Percentiles rank a stretch among this genome's conserved stretches.
These are phyloP conservation scores for Chernovozyma sophiae-reginae DNA, from an alignment of 1,139 yeast species.

Conservation along the genomic window DNA sequence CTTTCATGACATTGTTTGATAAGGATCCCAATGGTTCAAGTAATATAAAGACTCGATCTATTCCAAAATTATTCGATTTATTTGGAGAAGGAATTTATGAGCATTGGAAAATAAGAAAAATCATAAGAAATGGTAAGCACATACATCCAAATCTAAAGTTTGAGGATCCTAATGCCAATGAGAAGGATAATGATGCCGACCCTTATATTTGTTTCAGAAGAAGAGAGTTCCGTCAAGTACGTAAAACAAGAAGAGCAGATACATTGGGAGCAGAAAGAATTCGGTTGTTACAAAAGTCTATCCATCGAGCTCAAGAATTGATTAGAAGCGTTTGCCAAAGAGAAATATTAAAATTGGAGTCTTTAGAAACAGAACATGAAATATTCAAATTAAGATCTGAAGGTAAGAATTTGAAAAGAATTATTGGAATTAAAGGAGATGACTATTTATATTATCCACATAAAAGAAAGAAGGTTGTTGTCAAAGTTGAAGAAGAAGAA, in stretches of 20 bases:
- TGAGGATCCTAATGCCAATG: conserved; percentile 73
- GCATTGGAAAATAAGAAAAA: conserved; percentile 78
- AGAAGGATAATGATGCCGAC: conserved; percentile 84
- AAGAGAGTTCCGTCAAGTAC: conserved; percentile 91
- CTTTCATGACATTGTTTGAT: conserved; percentile 50
- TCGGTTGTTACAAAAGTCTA: conserved; percentile 67
- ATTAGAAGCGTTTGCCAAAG: conserved; percentile 70
- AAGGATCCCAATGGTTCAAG: conserved; percentile 25
- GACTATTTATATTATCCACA: conserved; percentile 81
- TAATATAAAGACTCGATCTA: conserved; percentile 39
- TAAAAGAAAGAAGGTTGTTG: conserved; percentile 61
- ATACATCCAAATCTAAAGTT: conserved; percentile 75
- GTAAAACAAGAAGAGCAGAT: conserved; percentile 95
- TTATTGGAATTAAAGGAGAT: conserved; percentile 73
- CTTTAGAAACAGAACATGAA: conserved; percentile 54
- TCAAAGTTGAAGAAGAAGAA: conserved; percentile 36
- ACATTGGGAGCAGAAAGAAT: conserved; percentile 84
- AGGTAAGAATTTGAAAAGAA: conserved; percentile 70
- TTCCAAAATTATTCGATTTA: conserved; percentile 50
- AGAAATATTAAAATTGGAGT: conserved; percentile 59
- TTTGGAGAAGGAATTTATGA: conserved; percentile 71
- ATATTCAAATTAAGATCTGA: conserved; percentile 69
- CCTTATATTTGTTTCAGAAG: conserved; percentile 96
- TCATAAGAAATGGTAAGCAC: conserved; percentile 64
- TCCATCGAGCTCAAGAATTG: conserved; percentile 72